Conservation (phyloP, 1,284 basidiomycete species). For the Afroboletus lepidellus region DNA sequence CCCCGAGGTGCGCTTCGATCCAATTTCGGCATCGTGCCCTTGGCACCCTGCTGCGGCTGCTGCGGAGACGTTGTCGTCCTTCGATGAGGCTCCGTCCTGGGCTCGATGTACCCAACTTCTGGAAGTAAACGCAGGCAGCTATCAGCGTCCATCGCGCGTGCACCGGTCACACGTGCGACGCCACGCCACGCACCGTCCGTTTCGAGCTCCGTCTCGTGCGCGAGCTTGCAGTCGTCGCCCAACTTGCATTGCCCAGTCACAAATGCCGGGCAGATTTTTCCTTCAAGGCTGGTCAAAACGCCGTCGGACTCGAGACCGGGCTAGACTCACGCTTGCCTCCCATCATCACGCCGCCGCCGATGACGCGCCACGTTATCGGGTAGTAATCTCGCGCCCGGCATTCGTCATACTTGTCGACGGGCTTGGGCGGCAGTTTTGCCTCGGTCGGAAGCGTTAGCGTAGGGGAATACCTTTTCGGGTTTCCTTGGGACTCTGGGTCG, state of each 20-base stretch:
- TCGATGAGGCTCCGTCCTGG: background rate
- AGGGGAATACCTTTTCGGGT: background rate
- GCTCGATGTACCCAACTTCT: slow-evolving; percentile 25
- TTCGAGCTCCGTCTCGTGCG: slow-evolving; percentile 36
- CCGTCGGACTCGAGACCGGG: background rate
- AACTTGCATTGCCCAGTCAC: slow-evolving; percentile 36
- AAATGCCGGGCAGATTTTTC: slow-evolving; percentile 38
- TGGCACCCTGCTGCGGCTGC: background rate
- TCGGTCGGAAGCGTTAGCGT: slow-evolving; percentile 1
- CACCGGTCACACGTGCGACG: background rate
- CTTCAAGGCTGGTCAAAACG: slow-evolving; percentile 22
- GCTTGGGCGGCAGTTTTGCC: slow-evolving; percentile 25
- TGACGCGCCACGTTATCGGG: slow-evolving; percentile 47
- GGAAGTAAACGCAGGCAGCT: too few relatives aligned
- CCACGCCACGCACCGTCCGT: slow-evolving; percentile 20
- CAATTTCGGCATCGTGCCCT: slow-evolving; percentile 4
- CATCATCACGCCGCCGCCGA: slow-evolving; percentile 51
- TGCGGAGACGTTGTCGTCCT: background rate
- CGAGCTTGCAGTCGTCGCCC: slow-evolving; percentile 39
- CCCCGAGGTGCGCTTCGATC: slow-evolving; percentile 9
- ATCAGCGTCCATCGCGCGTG: slow-evolving; percentile 4
- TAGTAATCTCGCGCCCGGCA: slow-evolving; percentile 25
- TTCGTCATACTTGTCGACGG: slow-evolving; percentile 24
- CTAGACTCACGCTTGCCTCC: slow-evolving; percentile 39
- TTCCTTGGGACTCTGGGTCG: slow-evolving; percentile 12